A percentile compares a stretch with the other conserved stretches of the same genome.
Evolutionary conservation across 1,284 basidiomycete species (phyloP).

Genomic region (Rhodotorula sp.): DNA sequence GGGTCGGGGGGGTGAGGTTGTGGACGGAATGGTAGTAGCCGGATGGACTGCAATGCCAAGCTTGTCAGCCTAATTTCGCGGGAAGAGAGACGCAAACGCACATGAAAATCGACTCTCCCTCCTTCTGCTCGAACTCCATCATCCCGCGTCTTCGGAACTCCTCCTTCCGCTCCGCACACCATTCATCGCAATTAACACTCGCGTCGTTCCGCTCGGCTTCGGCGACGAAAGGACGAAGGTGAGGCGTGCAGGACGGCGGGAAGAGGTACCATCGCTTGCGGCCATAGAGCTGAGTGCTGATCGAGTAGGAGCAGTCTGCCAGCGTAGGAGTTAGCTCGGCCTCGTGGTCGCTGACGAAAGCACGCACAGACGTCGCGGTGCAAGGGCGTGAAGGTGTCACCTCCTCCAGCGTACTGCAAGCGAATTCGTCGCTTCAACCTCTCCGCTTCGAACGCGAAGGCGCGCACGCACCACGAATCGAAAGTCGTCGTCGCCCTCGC

Average conservation of each 20-base stretch:
- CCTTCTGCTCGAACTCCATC: conserved; percentile 43
- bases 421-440: neutral
- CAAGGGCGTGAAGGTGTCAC: conserved; percentile 52
- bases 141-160: conserved; percentile 38
- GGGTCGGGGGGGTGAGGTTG: conserved; percentile 44
- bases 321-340: too few relatives aligned
- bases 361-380: conserved; percentile 55
- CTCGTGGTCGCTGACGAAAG: neutral
- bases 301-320: conserved; percentile 56
- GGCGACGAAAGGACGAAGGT: conserved; percentile 11
- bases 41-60: conserved; percentile 45
- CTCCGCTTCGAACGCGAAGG: neutral
- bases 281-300: conserved; percentile 58
- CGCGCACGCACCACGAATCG: conserved; percentile 39
- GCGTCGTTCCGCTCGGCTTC: conserved; percentile 39
- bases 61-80: conserved; percentile 9
- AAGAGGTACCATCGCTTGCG: conserved; percentile 58
- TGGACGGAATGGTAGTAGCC: conserved; percentile 46
- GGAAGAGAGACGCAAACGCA: conserved; percentile 12
- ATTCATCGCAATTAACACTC: conserved; percentile 44
- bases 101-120: conserved; percentile 54
- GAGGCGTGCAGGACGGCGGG: conserved; percentile 49
- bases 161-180: conserved; percentile 23
- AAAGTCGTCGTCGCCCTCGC: conserved; percentile 43
- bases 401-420: conserved; percentile 50